These are phyloP conservation scores for Plasmodium ovale DNA, from an alignment of 169 alveolate genomes.

Conservation along the genomic window DNA sequence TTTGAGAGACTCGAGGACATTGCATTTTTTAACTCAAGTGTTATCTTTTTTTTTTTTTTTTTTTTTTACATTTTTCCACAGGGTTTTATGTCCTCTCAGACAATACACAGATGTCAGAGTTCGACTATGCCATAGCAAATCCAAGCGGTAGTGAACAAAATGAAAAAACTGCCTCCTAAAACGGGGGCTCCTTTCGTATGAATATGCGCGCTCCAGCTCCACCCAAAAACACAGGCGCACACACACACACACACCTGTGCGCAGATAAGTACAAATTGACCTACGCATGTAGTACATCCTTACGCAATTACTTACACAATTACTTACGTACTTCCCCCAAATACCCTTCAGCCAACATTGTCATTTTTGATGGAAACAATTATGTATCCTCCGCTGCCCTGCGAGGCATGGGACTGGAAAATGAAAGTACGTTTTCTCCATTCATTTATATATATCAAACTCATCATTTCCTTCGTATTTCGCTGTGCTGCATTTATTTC, in stretches of 20 bases:
- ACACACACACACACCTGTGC: too few relatives aligned
- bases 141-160: conserved; percentile 62
- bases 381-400: conserved; percentile 48
- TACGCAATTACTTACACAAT: not conserved
- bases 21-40: too few relatives aligned
- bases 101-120: conserved; percentile 6
- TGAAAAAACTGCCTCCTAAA: too few relatives aligned
- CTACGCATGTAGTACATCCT: not conserved
- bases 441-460: not conserved
- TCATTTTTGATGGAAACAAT: conserved; percentile 54
- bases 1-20: too few relatives aligned
- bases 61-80: too few relatives aligned
- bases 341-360: conserved; percentile 24
- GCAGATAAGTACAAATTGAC: not conserved
- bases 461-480: not conserved
- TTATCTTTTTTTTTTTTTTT: not conserved
- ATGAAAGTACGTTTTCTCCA: conserved; percentile 20
- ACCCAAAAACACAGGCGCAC: too few relatives aligned
- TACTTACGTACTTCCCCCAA: not conserved
- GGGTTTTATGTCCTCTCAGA: conserved; percentile 23
- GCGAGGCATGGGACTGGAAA: conserved; percentile 44
- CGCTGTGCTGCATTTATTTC: not conserved
- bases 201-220: too few relatives aligned
- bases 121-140: conserved; percentile 49
- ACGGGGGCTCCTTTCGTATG: too few relatives aligned